Base-by-base conservation (phyloP, 768 basidiomycete genomes). In the Psilocybe cubensis region DNA sequence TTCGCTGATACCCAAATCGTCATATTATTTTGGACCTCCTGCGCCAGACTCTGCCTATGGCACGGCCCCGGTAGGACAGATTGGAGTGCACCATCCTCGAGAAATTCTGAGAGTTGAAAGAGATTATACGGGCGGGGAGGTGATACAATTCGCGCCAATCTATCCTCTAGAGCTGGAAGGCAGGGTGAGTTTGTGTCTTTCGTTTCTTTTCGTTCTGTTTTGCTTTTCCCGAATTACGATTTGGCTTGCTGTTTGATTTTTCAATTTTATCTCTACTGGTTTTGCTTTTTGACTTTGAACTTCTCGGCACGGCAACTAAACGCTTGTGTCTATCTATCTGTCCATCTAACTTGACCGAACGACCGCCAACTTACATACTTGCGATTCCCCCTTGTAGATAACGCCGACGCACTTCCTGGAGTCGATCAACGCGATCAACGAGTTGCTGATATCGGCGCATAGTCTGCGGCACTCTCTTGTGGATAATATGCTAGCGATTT, bases 121-220 rank as follows among this genome's bases (percentile, higher is more conserved):
- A 52, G 97, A 99, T 71, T 99, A 97, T 70, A 84, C 79, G 12
- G 87, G 88, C 0, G 97, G 96, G 2, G 96, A 98, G 69, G 77
- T 96, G 6, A 83, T 87, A 27, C 96, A 98, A 73, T 97, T 99
- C 71, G 82, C 92, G 29, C 83, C 93, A 0, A 85, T 88, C 61
- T 99, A 90, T 72, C 95, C 94, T 1, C 74, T 96, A 40, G 97
- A 99, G 71, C 79, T 99, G 4, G 96, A 98, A 64, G 93, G 94
- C 44, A 82, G 97, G 71, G 95, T 96, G 66, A 67, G 35, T 50
- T 20, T 6, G 12, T 44, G 48, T 28, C 28, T 33, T 27, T 54
- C 8, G 24, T 31, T 24, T 46, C 29, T 52, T 11, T 41, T 53
- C 23, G 35, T 14, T 46, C 31, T 59, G 46, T 52, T n/a, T n/a